Percentiles rank a stretch among this genome's conserved stretches.
These are phyloP conservation scores for Microsporum audouinii DNA, from an alignment of 2,329 filamentous ascomycete genomes.

Conservation along the genomic window DNA sequence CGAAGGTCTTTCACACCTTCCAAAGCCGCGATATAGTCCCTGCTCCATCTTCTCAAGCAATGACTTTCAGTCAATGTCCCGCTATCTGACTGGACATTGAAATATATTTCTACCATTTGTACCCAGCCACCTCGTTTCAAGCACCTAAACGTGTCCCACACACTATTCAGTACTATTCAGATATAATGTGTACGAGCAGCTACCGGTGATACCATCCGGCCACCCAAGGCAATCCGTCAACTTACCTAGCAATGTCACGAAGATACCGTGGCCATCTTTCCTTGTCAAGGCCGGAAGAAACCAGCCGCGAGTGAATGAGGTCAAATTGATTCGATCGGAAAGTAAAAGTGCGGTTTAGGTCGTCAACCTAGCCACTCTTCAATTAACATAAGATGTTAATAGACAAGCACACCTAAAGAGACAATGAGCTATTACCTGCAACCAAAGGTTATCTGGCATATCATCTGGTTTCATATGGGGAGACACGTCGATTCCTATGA, in stretches of 20 bases:
- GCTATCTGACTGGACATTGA: constrained; percentile 75
- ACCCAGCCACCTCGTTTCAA: constrained; percentile 70
- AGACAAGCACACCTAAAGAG: not conserved
- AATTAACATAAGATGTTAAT: not conserved
- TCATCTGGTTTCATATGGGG: constrained; percentile 58
- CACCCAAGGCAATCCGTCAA: not conserved
- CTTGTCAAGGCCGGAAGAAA: constrained; percentile 53
- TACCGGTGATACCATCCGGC: not conserved
- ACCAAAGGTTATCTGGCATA: constrained; percentile 53
- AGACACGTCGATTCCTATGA: constrained; percentile 60
- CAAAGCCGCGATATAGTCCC: constrained; percentile 50
- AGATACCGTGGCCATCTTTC: constrained; percentile 66
- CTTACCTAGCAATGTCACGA: constrained; percentile 54
- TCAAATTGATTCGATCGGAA: constrained; percentile 65
- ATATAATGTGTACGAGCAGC: not conserved
- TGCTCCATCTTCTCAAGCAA: constrained; percentile 56
- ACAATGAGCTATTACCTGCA: constrained; percentile 42
- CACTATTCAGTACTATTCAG: not conserved
- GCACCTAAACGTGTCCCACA: constrained; percentile 34
- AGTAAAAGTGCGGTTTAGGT: constrained; percentile 57
- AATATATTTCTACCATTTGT: constrained; percentile 80
- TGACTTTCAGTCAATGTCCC: constrained; percentile 60
- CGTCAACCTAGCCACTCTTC: constrained; percentile 44
- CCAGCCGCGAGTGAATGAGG: constrained; percentile 61
- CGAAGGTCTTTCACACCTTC: constrained; percentile 56